A percentile compares a stretch with the other conserved stretches of the same genome.
phyloP scores from a whole-genome alignment of 768 basidiomycete species.

The Daedalea quercina region DNA sequence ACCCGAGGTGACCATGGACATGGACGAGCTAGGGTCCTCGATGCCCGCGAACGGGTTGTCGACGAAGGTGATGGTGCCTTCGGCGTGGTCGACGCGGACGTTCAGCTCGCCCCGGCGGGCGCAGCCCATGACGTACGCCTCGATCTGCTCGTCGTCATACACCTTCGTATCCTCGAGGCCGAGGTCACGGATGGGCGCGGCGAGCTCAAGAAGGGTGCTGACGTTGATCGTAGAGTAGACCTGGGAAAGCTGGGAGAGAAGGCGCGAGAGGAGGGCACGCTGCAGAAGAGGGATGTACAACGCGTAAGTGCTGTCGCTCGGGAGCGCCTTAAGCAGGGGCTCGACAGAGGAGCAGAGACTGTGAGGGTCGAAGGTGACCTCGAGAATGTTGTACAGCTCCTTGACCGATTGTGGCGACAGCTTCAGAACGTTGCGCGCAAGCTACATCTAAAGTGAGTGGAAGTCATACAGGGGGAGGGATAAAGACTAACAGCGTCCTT shows the following conservation, averaged over 20 bases:
- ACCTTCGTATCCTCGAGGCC: constrained; percentile 36
- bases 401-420: constrained; percentile 70
- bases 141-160: constrained; percentile 72
- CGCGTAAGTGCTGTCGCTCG: constrained; percentile 47
- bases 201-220: constrained; percentile 68
- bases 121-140: constrained; percentile 91
- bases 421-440: constrained; percentile 77
- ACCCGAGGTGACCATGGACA: constrained; percentile 27
- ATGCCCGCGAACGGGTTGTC: constrained; percentile 61
- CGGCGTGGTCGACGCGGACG: constrained; percentile 85
- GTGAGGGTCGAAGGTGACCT: constrained; percentile 90
- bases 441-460: constrained; percentile 33
- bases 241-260: constrained; percentile 87
- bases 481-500: constrained; percentile 69
- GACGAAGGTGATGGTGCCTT: constrained; percentile 77
- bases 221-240: constrained; percentile 88
- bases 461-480: constrained; percentile 1
- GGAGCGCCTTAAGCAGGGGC: constrained; percentile 64
- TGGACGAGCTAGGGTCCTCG: constrained; percentile 30
- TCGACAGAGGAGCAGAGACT: constrained; percentile 73
- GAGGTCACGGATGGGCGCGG: constrained; percentile 61
- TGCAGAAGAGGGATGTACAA: constrained; percentile 87
- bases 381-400: constrained; percentile 80
- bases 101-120: constrained; percentile 81
- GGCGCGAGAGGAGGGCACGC: constrained; percentile 84